phyloP scores from a whole-genome alignment of 148 eudicot species.

The Cornus controversa region DNA sequence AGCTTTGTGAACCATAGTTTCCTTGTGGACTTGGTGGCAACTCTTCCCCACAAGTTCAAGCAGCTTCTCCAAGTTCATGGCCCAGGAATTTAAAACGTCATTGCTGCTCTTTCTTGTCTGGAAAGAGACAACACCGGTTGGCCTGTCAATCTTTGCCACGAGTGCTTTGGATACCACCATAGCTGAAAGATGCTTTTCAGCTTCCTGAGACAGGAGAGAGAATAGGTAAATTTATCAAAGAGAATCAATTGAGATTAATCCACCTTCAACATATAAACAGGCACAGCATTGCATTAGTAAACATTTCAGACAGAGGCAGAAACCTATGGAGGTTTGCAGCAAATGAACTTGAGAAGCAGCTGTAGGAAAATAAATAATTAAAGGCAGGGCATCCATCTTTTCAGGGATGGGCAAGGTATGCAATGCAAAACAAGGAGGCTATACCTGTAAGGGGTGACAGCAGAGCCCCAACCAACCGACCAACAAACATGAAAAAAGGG shows the following conservation, averaged over 20 bases:
- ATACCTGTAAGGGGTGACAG: too few species aligned
- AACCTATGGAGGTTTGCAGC: not conserved
- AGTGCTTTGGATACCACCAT: constrained; percentile 90
- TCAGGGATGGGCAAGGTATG: too few species aligned
- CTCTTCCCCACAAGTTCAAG: constrained; percentile 95
- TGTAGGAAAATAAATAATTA: too few species aligned
- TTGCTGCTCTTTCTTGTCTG: constrained; percentile 79
- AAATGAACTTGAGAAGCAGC: not conserved
- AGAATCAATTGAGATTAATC: not conserved
- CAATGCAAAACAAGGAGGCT: too few species aligned
- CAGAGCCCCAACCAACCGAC: too few species aligned
- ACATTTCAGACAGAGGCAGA: not conserved
- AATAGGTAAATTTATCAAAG: not conserved
- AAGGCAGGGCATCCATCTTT: too few species aligned
- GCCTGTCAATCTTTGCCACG: constrained; percentile 83
- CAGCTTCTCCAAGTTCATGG: constrained; percentile 83
- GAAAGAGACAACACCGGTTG: constrained; percentile 70
- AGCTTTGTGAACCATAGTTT: constrained; percentile 93
- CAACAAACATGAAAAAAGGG: too few species aligned
- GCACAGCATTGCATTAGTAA: not conserved
- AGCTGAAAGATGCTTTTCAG: constrained; percentile 88
- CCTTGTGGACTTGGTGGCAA: constrained; percentile 98
- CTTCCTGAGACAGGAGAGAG: constrained; percentile 51
- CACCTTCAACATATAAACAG: not conserved
- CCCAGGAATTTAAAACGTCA: constrained; percentile 81